phyloP scores from a whole-genome alignment of 2,329 filamentous ascomycete genomes.

The Blastomyces silverae region DNA sequence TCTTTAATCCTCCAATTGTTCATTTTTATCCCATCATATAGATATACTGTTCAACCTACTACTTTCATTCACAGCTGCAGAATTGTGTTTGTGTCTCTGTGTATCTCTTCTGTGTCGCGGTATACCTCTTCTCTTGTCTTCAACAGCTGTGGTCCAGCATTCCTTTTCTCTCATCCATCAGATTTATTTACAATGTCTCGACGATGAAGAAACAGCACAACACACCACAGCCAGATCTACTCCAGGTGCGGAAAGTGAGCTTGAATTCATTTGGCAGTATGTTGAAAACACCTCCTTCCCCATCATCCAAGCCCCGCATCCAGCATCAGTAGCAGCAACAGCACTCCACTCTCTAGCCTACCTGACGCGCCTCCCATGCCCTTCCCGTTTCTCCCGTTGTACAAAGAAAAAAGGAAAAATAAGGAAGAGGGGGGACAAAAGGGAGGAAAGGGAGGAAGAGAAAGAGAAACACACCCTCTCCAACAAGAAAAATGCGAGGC shows the following conservation, averaged over 20 bases:
- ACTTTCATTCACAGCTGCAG: background rate
- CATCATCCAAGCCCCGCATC: slow-evolving; percentile 4
- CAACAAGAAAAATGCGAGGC: slow-evolving; percentile 2
- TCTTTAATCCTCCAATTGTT: background rate
- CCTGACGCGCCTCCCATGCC: background rate
- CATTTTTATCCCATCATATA: background rate
- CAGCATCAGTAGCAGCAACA: background rate
- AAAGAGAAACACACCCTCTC: background rate
- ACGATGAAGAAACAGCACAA: slow-evolving; percentile 27
- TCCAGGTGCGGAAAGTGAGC: slow-evolving; percentile 23
- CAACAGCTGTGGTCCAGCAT: slow-evolving; percentile 17
- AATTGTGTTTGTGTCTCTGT: slow-evolving; percentile 10
- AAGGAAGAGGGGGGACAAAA: background rate
- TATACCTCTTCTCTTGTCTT: slow-evolving; percentile 8
- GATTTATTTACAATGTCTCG: slow-evolving; percentile 24
- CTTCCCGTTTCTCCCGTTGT: slow-evolving; percentile 2
- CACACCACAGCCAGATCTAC: slow-evolving; percentile 25
- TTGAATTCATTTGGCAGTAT: slow-evolving; percentile 28
- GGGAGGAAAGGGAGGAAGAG: background rate
- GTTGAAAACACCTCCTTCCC: slow-evolving; percentile 15
- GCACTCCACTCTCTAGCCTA: slow-evolving; percentile 9
- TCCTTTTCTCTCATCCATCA: background rate
- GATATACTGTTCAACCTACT: background rate
- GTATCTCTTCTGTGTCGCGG: background rate
- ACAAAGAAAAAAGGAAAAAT: slow-evolving; percentile 2